Evolutionary conservation across 2,329 filamentous ascomycete species (phyloP), one percentile per base, ranked within the genome.

Genomic region (Teratosphaeria destructans): DNA sequence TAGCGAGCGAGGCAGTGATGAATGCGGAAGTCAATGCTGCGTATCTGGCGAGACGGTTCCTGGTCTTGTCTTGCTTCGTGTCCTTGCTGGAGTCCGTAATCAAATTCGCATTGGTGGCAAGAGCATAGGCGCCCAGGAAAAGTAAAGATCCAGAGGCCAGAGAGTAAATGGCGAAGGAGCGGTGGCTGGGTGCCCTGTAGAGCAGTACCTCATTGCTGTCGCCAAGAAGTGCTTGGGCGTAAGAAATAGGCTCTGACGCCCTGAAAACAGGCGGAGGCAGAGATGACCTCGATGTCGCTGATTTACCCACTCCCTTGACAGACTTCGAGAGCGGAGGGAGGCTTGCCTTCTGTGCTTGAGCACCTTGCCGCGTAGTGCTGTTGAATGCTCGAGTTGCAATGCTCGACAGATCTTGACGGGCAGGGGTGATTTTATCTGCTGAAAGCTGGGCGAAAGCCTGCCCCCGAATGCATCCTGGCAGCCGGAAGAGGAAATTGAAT

Each of bases 171-270:
- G 58, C 60, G 62, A 67, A 69, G 12, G 61, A 60, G 52, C 56
- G 60, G 55, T 71, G 67, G 59, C 54, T 58, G 3, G 67, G 63
- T 4, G 65, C 62, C 3, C 54, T 59, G 61, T 70, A 70, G 16
- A 70, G 63, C 2, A 69, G 62, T 8, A 69, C 34, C 43, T 57
- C 10, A 60, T 61, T 43, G 60, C 43, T 16, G 55, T 23, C 3
- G 52, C 59, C 12, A 55, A 66, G 35, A 54, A 63, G 35, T 55
- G 54, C 29, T 19, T 62, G 53, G 49, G 57, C 52, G 35, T 60
- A 60, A 19, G n/a, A 12, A 32, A 37, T 39, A 26, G 49, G 47
- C 16, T 39, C 19, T 19, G 37, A 10, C 34, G n/a, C 43, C 47
- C 54, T 39, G 29, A 37, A 39, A 16, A 32, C 32, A n/a, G 58